A percentile compares a stretch with the other conserved stretches of the same genome.
These are phyloP conservation scores for Fusarium pseudoanthophilum DNA, from an alignment of 2,329 filamentous ascomycete species.

Conservation along the genomic window DNA sequence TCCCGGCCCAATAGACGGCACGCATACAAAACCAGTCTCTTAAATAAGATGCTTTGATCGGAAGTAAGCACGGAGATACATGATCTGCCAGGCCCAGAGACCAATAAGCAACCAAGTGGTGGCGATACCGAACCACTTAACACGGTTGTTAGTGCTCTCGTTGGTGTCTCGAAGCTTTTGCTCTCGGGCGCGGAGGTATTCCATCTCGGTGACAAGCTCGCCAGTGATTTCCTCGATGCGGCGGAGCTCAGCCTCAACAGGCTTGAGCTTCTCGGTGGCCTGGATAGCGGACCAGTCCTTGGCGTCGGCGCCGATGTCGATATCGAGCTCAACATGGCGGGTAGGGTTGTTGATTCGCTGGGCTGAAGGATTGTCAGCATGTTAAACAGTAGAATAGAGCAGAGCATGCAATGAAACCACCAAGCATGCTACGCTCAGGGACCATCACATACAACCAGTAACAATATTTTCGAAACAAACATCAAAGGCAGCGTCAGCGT, in stretches of 20 bases:
- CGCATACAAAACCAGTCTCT: constrained; percentile 33
- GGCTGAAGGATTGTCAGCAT: constrained; percentile 33
- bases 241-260: constrained; percentile 92
- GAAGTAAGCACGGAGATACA: constrained; percentile 98
- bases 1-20: constrained; percentile 9
- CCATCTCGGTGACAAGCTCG: constrained; percentile 94
- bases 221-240: constrained; percentile 90
- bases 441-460: constrained; percentile 69
- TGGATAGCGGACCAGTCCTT: constrained; percentile 99
- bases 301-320: constrained; percentile 95
- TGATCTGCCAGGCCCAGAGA: constrained; percentile 95
- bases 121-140: constrained; percentile 97
- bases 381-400: not conserved
- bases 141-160: constrained; percentile 98
- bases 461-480: constrained; percentile 94
- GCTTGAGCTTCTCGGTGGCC: constrained; percentile 96
- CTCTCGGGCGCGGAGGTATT: constrained; percentile 89
- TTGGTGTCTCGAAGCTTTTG: constrained; percentile 98
- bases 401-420: constrained; percentile 18
- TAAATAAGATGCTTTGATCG: constrained; percentile 64
- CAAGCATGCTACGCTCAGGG: not conserved
- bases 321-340: constrained; percentile 88
- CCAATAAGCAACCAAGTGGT: constrained; percentile 92
- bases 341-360: constrained; percentile 54
- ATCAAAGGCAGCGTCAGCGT: constrained; percentile 91